Percentiles rank a stretch among this genome's conserved stretches.
Evolutionary conservation across 1,284 basidiomycete species (phyloP).

Genomic region (Malassezia obtusa): DNA sequence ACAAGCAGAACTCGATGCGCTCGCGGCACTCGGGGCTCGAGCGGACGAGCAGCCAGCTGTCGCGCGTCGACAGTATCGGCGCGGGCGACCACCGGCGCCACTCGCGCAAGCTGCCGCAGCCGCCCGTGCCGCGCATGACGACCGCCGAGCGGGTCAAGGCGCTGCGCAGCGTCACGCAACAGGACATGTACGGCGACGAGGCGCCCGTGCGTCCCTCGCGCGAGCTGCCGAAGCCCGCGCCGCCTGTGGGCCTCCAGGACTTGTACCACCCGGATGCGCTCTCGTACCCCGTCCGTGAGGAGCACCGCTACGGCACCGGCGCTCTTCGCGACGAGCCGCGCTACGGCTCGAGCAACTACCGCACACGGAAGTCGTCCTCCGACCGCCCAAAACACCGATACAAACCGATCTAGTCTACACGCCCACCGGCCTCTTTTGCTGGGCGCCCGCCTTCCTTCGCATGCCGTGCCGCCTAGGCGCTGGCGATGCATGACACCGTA

Average conservation of each 20-base stretch:
- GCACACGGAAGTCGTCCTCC: neutral
- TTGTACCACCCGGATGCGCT: neutral
- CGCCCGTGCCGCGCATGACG: neutral
- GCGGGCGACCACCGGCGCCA: constrained; percentile 14
- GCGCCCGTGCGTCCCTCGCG: neutral
- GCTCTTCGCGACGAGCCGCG: too few relatives aligned
- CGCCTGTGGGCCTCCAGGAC: neutral
- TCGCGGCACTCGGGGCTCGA: neutral
- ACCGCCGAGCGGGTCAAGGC: constrained; percentile 8
- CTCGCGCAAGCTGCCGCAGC: neutral
- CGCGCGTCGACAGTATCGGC: constrained; percentile 17
- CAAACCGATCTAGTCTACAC: constrained; percentile 4
- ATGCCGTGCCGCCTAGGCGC: neutral
- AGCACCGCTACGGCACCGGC: constrained; percentile 1
- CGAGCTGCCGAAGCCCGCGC: neutral
- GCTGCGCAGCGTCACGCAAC: neutral
- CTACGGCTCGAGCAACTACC: neutral
- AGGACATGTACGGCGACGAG: neutral
- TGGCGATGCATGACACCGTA: neutral
- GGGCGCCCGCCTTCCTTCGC: too few relatives aligned
- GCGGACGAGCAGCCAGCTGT: constrained; percentile 3
- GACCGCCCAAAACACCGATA: constrained; percentile 1
- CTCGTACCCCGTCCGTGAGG: constrained; percentile 7
- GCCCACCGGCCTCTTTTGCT: neutral
- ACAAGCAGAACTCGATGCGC: neutral